Conservation (phyloP, 768 basidiomycete species). For the Mycena olivaceomarginata region DNA sequence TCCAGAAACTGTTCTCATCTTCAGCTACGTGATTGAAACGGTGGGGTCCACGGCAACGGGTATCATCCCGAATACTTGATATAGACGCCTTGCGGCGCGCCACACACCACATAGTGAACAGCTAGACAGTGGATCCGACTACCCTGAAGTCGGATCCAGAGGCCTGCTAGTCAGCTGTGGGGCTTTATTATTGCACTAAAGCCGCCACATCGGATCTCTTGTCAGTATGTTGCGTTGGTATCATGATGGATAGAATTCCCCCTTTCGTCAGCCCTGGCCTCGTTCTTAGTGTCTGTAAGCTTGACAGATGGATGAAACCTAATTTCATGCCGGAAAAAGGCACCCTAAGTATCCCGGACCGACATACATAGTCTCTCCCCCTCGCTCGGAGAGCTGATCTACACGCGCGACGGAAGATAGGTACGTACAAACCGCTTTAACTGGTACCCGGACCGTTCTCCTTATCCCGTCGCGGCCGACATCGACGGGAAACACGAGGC, state of each 20-base stretch:
- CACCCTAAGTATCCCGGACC: background rate
- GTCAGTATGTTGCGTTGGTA: background rate
- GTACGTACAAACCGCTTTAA: slow-evolving; percentile 10
- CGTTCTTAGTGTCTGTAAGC: slow-evolving; percentile 13
- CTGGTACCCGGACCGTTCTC: background rate
- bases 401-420: background rate
- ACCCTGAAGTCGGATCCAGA: no score
- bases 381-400: slow-evolving; percentile 8
- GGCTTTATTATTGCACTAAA: background rate
- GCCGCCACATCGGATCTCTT: no score
- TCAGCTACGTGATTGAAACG: slow-evolving; percentile 3
- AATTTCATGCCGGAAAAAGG: slow-evolving; percentile 24
- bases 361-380: slow-evolving; percentile 2
- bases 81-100: background rate
- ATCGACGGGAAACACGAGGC: background rate
- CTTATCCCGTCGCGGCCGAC: background rate
- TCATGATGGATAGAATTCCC: slow-evolving; percentile 28
- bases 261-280: slow-evolving; percentile 4
- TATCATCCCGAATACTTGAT: slow-evolving; percentile 36
- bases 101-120: no score
- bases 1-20: background rate
- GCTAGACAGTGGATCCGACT: no score
- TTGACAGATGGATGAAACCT: slow-evolving; percentile 36
- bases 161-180: no score
- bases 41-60: slow-evolving; percentile 18